A percentile compares a stretch with the other conserved stretches of the same genome.
Conservation (phyloP, 176 grass and related monocot genomes). For the Saccharum officinarum region DNA sequence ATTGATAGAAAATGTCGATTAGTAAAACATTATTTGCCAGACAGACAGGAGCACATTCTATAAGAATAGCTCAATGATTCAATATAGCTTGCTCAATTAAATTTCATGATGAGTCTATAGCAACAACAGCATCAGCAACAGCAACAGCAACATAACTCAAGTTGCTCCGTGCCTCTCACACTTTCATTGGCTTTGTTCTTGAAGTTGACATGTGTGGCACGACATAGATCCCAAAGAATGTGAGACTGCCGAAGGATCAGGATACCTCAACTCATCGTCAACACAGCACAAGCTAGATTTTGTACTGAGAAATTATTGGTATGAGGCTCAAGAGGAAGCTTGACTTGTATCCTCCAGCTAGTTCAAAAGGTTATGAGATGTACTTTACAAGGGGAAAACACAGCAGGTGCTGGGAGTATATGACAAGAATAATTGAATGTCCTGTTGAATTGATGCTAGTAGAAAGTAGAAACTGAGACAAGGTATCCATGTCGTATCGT, state of each 20-base stretch:
- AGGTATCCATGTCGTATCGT: neutral
- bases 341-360: neutral
- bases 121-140: neutral
- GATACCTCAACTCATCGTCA: neutral
- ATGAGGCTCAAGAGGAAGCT: neutral
- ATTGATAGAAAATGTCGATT: neutral
- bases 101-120: neutral
- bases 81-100: neutral
- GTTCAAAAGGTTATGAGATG: neutral
- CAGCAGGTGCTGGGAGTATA: neutral
- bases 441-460: neutral
- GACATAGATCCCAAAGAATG: neutral
- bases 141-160: neutral
- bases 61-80: conserved; percentile 21
- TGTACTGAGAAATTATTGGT: neutral
- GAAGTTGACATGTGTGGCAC: conserved; percentile 3
- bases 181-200: neutral
- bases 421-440: neutral
- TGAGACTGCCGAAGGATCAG: conserved; percentile 4
- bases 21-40: neutral
- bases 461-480: neutral
- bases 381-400: neutral
- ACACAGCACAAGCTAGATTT: conserved; percentile 7
- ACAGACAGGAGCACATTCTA: neutral
- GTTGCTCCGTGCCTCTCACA: neutral